phyloP scores from a whole-genome alignment of 2,329 filamentous ascomycete species.

The Elsinoe australis region DNA sequence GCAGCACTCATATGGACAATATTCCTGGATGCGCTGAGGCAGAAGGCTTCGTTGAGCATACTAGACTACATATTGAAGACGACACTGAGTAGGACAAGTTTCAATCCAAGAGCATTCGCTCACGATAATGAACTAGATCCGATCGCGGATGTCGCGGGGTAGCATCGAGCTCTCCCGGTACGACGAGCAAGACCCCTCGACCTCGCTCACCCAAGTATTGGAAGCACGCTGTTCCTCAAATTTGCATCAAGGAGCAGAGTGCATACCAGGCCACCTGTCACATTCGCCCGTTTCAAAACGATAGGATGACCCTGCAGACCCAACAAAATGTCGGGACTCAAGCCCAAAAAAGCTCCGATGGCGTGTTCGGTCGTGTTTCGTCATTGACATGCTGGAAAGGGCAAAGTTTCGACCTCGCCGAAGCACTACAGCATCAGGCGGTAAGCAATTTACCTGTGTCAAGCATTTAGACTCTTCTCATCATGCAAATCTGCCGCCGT shows the following conservation, averaged over 20 bases:
- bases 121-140: too few species aligned
- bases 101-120: too few species aligned
- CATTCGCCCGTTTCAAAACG: background rate
- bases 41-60: too few species aligned
- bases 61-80: too few species aligned
- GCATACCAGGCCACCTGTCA: background rate
- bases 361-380: slow-evolving; percentile 13
- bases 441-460: slow-evolving; percentile 11
- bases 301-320: background rate
- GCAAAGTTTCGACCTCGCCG: slow-evolving; percentile 18
- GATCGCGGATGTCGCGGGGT: slow-evolving; percentile 9
- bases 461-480: background rate
- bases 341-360: slow-evolving; percentile 2
- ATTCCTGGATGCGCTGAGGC: too few species aligned
- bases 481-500: background rate
- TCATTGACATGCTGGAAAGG: slow-evolving; percentile 21
- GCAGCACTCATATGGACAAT: too few species aligned
- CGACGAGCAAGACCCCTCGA: slow-evolving; percentile 1
- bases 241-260: background rate
- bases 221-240: too few species aligned
- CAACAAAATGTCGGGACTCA: slow-evolving; percentile 2
- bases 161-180: background rate
- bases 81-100: too few species aligned
- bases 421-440: slow-evolving; percentile 4
- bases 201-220: too few species aligned